Evolutionary conservation across 805 yeast species (phyloP).

Genomic region (Saccharomycopsis schoenii): DNA sequence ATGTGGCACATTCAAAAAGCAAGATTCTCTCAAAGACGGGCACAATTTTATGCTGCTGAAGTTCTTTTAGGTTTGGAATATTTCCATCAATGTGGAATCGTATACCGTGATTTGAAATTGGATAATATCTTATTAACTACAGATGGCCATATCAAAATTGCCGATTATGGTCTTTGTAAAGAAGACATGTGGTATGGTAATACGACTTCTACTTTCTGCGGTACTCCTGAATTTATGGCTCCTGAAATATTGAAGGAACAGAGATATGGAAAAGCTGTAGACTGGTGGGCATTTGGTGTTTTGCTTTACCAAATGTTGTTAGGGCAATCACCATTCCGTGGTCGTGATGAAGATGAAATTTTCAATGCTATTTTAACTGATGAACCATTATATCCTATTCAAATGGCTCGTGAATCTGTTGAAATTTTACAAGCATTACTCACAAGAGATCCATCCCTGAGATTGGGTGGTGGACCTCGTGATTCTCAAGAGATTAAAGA

Average conservation of each 20-base stretch:
- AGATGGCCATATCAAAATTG: constrained; percentile 91
- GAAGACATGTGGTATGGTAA: constrained; percentile 81
- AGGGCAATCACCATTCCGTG: constrained; percentile 94
- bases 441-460: constrained; percentile 75
- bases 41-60: constrained; percentile 96
- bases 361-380: constrained; percentile 94
- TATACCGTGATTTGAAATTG: constrained; percentile 90
- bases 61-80: constrained; percentile 84
- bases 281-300: constrained; percentile 99
- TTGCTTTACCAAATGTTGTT: constrained; percentile 90
- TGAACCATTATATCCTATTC: constrained; percentile 93
- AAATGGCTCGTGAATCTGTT: constrained; percentile 95
- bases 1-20: constrained; percentile 99
- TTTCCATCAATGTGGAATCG: constrained; percentile 91
- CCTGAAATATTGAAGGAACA: constrained; percentile 94
- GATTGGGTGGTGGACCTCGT: constrained; percentile 79
- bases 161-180: constrained; percentile 95
- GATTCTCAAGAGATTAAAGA: constrained; percentile 94
- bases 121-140: constrained; percentile 87
- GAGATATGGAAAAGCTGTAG: constrained; percentile 87
- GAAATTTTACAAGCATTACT: constrained; percentile 84
- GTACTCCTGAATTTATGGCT: constrained; percentile 99
- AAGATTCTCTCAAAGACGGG: constrained; percentile 79
- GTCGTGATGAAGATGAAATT: constrained; percentile 94
- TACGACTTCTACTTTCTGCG: constrained; percentile 92